Conservation (phyloP, 129 eudicot species). For the Glebionis coronaria region DNA sequence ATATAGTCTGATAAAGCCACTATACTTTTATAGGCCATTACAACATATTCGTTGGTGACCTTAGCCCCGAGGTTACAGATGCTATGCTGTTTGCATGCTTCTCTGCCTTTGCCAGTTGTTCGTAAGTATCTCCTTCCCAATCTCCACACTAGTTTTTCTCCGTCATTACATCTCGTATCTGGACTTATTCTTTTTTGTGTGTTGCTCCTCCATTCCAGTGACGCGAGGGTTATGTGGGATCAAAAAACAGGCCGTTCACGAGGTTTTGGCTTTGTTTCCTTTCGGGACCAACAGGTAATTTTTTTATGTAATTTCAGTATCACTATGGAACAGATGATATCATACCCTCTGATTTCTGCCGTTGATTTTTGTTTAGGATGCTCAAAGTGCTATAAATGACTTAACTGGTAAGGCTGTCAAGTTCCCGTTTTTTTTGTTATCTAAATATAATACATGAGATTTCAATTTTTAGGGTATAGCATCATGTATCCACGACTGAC, state of each 20-base stretch:
- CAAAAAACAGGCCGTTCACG: constrained; percentile 90
- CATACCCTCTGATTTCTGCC: neutral
- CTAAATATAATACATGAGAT: neutral
- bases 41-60: constrained; percentile 91
- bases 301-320: neutral
- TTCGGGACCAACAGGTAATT: constrained; percentile 66
- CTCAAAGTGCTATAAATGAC: constrained; percentile 86
- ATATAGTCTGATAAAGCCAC: neutral
- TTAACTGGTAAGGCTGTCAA: constrained; percentile 53
- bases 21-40: constrained; percentile 52
- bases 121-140: constrained; percentile 43
- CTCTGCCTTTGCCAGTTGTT: constrained; percentile 75
- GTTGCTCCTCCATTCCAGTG: constrained; percentile 40
- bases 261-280: constrained; percentile 88
- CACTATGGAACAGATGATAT: neutral
- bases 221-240: constrained; percentile 98
- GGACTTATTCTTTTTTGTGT: neutral
- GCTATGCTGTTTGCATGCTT: constrained; percentile 84
- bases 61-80: constrained; percentile 94
- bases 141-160: constrained; percentile 4
- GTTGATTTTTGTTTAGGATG: constrained; percentile 53
- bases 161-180: neutral
- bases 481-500: neutral
- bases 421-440: constrained; percentile 8
- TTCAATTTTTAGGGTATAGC: neutral